These are phyloP conservation scores for Tetrapisispora phaffii DNA, from an alignment of 805 yeast species.

Conservation along the genomic window DNA sequence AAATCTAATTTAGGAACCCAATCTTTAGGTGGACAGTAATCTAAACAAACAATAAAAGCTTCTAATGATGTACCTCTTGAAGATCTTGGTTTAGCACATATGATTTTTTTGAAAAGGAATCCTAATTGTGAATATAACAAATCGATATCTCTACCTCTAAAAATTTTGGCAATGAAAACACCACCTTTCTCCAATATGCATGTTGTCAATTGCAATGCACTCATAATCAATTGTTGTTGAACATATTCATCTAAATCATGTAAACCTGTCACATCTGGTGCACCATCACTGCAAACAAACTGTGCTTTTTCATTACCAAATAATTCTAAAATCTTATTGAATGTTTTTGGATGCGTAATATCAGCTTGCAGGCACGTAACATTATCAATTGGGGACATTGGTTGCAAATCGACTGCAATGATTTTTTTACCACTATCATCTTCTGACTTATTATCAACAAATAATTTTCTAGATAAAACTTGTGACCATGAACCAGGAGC, in stretches of 20 bases:
- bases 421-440: slow-evolving; percentile 48
- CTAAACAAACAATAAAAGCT: slow-evolving; percentile 86
- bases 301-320: slow-evolving; percentile 93
- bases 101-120: slow-evolving; percentile 69
- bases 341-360: slow-evolving; percentile 89
- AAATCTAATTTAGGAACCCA: slow-evolving; percentile 66
- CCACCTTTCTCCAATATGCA: slow-evolving; percentile 86
- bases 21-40: slow-evolving; percentile 71
- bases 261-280: slow-evolving; percentile 96
- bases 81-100: slow-evolving; percentile 93
- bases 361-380: slow-evolving; percentile 91
- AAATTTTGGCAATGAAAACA: slow-evolving; percentile 88
- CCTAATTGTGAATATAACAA: slow-evolving; percentile 88
- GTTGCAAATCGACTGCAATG: slow-evolving; percentile 92
- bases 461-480: slow-evolving; percentile 67
- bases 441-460: slow-evolving; percentile 31
- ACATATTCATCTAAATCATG: slow-evolving; percentile 96
- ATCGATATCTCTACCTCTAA: slow-evolving; percentile 93
- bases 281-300: slow-evolving; percentile 94
- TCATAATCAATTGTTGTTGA: slow-evolving; percentile 85
- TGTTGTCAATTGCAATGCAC: slow-evolving; percentile 87
- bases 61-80: slow-evolving; percentile 92
- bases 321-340: slow-evolving; percentile 59
- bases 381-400: slow-evolving; percentile 92
- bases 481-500: slow-evolving; percentile 99